Conservation (phyloP, 805 yeast genomes). For the Metschnikowia kofuensis region DNA sequence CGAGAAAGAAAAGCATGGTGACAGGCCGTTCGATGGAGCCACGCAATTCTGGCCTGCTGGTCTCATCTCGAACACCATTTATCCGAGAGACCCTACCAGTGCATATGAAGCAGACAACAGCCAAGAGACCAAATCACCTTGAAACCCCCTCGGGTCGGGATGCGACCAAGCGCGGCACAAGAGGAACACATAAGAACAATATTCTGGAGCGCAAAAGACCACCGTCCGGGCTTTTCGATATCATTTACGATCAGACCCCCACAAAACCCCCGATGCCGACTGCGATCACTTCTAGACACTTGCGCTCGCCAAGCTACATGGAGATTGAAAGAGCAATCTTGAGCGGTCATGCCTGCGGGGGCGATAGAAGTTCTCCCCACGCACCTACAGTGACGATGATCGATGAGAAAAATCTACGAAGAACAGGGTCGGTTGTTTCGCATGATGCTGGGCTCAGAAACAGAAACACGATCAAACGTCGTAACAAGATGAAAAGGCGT, state of each 20-base stretch:
- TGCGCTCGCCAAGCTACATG: slow-evolving; percentile 14
- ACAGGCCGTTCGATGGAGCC: slow-evolving; percentile 10
- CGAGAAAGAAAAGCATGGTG: not conserved
- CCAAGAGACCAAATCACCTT: no score
- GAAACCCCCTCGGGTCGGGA: no score
- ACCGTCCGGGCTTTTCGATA: slow-evolving; percentile 14
- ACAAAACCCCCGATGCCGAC: not conserved
- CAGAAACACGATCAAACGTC: slow-evolving; percentile 26
- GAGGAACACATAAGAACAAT: not conserved
- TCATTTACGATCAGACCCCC: slow-evolving; percentile 11
- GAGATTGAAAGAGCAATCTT: slow-evolving; percentile 15
- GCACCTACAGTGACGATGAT: slow-evolving; percentile 14
- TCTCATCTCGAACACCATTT: slow-evolving; percentile 7
- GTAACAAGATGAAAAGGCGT: slow-evolving; percentile 28
- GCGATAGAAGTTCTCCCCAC: not conserved
- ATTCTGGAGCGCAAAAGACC: not conserved
- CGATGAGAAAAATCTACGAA: slow-evolving; percentile 17
- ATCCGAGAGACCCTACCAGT: not conserved
- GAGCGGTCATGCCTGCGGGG: slow-evolving; percentile 7
- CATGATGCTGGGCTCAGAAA: slow-evolving; percentile 29
- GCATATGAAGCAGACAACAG: no score
- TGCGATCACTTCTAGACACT: slow-evolving; percentile 1
- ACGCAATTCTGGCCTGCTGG: slow-evolving; percentile 6
- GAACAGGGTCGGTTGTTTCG: slow-evolving; percentile 29
- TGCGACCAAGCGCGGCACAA: no score